Conservation (phyloP, 1,284 basidiomycete genomes). For the Tilletia walkeri region DNA sequence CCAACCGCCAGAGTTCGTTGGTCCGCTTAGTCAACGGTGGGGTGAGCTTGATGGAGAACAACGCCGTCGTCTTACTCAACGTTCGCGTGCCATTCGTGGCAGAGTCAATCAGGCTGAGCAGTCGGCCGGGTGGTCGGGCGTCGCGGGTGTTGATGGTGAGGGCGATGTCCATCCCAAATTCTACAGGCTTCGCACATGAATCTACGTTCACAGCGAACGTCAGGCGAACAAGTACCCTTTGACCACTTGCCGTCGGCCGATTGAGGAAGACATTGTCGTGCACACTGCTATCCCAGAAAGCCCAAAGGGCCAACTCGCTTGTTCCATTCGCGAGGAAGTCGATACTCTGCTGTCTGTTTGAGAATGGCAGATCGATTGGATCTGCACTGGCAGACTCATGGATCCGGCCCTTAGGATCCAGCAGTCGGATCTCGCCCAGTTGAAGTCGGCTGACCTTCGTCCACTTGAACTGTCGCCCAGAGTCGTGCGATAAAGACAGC, state of each 20-base stretch:
- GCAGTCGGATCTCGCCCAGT: slow-evolving; percentile 75
- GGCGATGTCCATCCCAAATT: slow-evolving; percentile 82
- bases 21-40: slow-evolving; percentile 83
- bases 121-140: slow-evolving; percentile 75
- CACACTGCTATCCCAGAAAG: slow-evolving; percentile 86
- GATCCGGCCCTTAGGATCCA: slow-evolving; percentile 78
- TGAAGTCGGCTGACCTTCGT: slow-evolving; percentile 72
- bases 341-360: slow-evolving; percentile 38
- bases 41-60: slow-evolving; percentile 76
- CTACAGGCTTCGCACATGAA: slow-evolving; percentile 75
- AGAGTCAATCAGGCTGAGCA: slow-evolving; percentile 63
- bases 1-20: slow-evolving; percentile 86
- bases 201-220: slow-evolving; percentile 78
- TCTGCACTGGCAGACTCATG: slow-evolving; percentile 66
- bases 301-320: slow-evolving; percentile 36
- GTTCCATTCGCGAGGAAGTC: slow-evolving; percentile 43
- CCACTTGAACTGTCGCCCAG: slow-evolving; percentile 86
- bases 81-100: slow-evolving; percentile 26
- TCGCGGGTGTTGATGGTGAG: slow-evolving; percentile 83
- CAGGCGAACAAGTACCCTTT: slow-evolving; percentile 76
- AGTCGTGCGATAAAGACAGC: slow-evolving; percentile 77
- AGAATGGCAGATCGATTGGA: slow-evolving; percentile 33
- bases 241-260: slow-evolving; percentile 72
- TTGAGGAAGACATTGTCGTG: slow-evolving; percentile 86
- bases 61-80: slow-evolving; percentile 70